A percentile compares a stretch with the other conserved stretches of the same genome.
Evolutionary conservation across 805 yeast genomes (phyloP).

Genomic region (Jamesozyma spencerorum): DNA sequence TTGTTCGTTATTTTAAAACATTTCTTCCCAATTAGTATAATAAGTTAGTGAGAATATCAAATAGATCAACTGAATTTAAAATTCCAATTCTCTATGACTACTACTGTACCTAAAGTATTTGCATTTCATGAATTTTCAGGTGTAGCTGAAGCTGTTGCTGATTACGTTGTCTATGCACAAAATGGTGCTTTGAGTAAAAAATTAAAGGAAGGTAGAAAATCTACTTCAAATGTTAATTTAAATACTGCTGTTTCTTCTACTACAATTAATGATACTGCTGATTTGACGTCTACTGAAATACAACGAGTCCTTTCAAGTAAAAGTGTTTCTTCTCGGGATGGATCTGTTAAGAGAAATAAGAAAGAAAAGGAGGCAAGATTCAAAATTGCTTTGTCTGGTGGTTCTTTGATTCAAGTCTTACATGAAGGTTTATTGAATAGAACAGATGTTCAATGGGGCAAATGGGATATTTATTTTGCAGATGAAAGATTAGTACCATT

Average conservation of each 20-base stretch:
- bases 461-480: constrained; percentile 94
- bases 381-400: constrained; percentile 88
- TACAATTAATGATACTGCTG: constrained; percentile 1
- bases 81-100: no score
- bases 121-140: constrained; percentile 84
- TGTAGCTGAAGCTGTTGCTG: constrained; percentile 95
- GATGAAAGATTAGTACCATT: constrained; percentile 93
- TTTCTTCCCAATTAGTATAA: no score
- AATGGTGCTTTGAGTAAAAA: constrained; percentile 36
- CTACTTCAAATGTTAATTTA: constrained; percentile 13
- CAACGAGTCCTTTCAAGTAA: constrained; percentile 16
- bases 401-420: constrained; percentile 78
- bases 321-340: constrained; percentile 12
- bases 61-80: no score
- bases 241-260: constrained; percentile 2
- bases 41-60: not conserved
- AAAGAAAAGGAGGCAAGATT: constrained; percentile 58
- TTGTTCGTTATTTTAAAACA: no score
- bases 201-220: constrained; percentile 14
- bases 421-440: constrained; percentile 76
- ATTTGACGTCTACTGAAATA: constrained; percentile 8
- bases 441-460: constrained; percentile 75
- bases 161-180: constrained; percentile 85
- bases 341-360: constrained; percentile 11
- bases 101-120: constrained; percentile 87